These are phyloP conservation scores for Melocanna baccifera DNA, from an alignment of 176 grass and related monocot species.

Conservation along the genomic window DNA sequence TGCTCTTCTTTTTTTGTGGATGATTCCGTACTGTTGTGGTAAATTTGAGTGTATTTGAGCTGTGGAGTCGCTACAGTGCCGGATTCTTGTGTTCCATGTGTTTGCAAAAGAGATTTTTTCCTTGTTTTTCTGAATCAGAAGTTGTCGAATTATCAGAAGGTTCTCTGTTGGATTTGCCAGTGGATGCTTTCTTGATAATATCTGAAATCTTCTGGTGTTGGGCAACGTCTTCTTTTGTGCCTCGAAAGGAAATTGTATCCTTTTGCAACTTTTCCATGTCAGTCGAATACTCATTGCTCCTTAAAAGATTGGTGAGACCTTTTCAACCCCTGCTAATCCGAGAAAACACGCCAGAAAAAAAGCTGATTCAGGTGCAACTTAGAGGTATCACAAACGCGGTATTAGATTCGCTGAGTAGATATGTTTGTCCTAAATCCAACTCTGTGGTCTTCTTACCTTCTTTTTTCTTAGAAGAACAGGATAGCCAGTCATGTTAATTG, in stretches of 20 bases:
- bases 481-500: slow-evolving; percentile 34
- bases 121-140: slow-evolving; percentile 6
- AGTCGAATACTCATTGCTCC: slow-evolving; percentile 36
- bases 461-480: slow-evolving; percentile 26
- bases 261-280: slow-evolving; percentile 34
- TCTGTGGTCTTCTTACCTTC: slow-evolving; percentile 15
- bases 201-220: slow-evolving; percentile 12
- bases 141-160: slow-evolving; percentile 21
- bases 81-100: background rate
- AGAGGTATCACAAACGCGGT: slow-evolving; percentile 29
- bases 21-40: background rate
- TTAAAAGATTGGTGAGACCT: slow-evolving; percentile 18
- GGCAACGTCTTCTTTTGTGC: background rate
- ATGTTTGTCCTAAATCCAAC: slow-evolving; percentile 47
- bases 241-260: slow-evolving; percentile 36
- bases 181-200: slow-evolving; percentile 33
- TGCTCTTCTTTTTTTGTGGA: background rate
- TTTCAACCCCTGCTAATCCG: slow-evolving; percentile 10
- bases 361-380: slow-evolving; percentile 37
- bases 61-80: background rate
- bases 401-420: slow-evolving; percentile 44
- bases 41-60: slow-evolving; percentile 12
- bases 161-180: slow-evolving; percentile 30
- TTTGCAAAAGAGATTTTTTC: background rate
- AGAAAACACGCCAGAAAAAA: background rate